phyloP scores from a whole-genome alignment of 208 protist genomes.

The Leishmania tarentolae region DNA sequence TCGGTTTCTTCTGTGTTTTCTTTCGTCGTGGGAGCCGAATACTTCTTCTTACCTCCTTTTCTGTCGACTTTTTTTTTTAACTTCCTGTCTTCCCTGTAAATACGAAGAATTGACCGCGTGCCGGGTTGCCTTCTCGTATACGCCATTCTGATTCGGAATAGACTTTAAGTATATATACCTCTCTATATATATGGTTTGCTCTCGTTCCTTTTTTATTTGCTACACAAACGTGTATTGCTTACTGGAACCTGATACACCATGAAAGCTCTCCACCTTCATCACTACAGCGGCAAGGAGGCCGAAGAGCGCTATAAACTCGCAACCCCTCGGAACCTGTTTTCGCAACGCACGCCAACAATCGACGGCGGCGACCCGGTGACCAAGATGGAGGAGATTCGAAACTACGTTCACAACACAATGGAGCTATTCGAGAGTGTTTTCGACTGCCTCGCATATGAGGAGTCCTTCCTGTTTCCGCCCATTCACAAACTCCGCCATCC shows the following conservation, averaged over 20 bases:
- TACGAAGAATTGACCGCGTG: background rate
- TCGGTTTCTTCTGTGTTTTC: background rate
- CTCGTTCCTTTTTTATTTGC: background rate
- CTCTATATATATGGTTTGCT: no score
- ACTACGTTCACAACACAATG: constrained; percentile 89
- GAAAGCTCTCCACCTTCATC: constrained; percentile 47
- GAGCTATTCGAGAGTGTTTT: constrained; percentile 90
- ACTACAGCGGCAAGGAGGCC: constrained; percentile 52
- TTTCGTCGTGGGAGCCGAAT: background rate
- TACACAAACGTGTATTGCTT: background rate
- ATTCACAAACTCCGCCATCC: constrained; percentile 94
- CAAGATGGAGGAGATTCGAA: constrained; percentile 85
- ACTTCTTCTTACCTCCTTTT: background rate
- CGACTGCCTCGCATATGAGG: constrained; percentile 70
- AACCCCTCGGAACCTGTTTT: constrained; percentile 55
- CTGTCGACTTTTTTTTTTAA: constrained; percentile 12
- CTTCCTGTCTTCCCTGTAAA: background rate
- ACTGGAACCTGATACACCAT: constrained; percentile 19
- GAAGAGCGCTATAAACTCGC: constrained; percentile 47
- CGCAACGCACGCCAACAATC: constrained; percentile 60
- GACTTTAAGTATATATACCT: background rate
- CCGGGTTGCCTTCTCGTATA: background rate
- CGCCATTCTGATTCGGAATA: no score
- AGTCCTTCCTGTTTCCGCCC: constrained; percentile 84
- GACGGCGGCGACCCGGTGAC: constrained; percentile 49